These are phyloP conservation scores for Boletus coccyginus DNA, from an alignment of 768 basidiomycete genomes.

Conservation along the genomic window DNA sequence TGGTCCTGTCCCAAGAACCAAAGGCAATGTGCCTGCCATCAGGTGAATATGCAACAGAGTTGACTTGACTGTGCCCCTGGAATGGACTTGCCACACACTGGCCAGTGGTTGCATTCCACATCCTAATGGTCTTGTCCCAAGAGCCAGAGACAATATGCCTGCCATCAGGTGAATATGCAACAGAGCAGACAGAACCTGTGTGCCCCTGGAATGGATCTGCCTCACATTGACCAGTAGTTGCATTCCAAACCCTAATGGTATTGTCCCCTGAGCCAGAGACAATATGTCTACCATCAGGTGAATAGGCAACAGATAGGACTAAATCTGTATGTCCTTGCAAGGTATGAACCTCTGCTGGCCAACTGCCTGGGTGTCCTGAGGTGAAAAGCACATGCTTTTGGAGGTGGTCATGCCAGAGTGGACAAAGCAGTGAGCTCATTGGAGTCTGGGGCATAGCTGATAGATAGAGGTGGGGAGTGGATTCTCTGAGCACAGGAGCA, in stretches of 20 bases:
- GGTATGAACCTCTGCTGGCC: neutral
- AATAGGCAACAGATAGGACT: too few species aligned
- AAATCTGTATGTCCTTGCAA: neutral
- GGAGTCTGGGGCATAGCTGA: conserved; percentile 6
- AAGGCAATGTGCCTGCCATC: neutral
- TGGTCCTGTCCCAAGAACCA: neutral
- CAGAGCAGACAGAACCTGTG: too few species aligned
- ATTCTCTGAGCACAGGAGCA: neutral
- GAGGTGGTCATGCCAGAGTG: neutral
- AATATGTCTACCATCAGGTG: too few species aligned
- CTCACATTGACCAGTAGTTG: too few species aligned
- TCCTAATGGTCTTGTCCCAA: neutral
- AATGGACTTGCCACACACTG: neutral
- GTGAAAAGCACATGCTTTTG: neutral
- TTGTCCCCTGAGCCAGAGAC: too few species aligned
- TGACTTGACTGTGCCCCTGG: neutral
- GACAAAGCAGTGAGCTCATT: neutral
- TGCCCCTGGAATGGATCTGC: too few species aligned
- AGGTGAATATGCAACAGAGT: neutral
- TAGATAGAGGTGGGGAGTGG: neutral
- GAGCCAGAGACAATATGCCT: too few species aligned
- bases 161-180: too few species aligned
- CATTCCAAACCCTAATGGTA: too few species aligned
- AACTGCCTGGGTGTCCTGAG: neutral
- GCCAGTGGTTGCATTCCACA: neutral